phyloP scores from a whole-genome alignment of 495 filamentous ascomycete species.

The Pseudomonodictys pantanalensis region DNA sequence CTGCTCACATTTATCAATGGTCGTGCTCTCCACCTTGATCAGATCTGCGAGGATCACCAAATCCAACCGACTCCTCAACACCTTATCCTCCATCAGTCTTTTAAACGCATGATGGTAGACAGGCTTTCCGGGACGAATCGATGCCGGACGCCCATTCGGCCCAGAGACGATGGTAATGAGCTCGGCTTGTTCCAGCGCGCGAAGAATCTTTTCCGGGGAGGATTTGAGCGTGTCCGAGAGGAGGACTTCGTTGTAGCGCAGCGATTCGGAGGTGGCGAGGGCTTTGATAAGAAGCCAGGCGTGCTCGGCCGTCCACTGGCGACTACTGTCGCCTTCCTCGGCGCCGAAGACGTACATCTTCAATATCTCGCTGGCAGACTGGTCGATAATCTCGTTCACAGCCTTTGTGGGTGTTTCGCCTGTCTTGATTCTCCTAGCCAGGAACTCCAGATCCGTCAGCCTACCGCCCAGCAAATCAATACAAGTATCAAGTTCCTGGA shows the following conservation, averaged over 20 bases:
- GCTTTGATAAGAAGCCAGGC: constrained; percentile 84
- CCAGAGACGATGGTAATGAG: constrained; percentile 73
- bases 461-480: constrained; percentile 83
- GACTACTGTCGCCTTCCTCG: constrained; percentile 35
- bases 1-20: constrained; percentile 72
- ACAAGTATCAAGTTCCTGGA: constrained; percentile 71
- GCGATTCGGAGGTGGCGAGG: constrained; percentile 57
- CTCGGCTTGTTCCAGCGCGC: constrained; percentile 80
- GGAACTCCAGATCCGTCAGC: constrained; percentile 88
- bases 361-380: constrained; percentile 81
- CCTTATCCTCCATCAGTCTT: constrained; percentile 64
- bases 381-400: constrained; percentile 84
- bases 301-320: constrained; percentile 74
- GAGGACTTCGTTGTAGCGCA: constrained; percentile 81
- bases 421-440: constrained; percentile 83
- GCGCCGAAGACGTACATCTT: constrained; percentile 82
- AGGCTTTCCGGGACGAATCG: constrained; percentile 77
- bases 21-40: constrained; percentile 67
- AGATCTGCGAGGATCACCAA: constrained; percentile 63
- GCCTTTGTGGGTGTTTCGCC: constrained; percentile 83
- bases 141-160: constrained; percentile 67
- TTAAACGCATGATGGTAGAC: constrained; percentile 84
- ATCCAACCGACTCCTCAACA: constrained; percentile 72
- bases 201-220: constrained; percentile 66
- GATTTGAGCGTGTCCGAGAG: constrained; percentile 70